Evolutionary conservation across 116 monocot genomes (phyloP).

Genomic region (Thalassia testudinum): DNA sequence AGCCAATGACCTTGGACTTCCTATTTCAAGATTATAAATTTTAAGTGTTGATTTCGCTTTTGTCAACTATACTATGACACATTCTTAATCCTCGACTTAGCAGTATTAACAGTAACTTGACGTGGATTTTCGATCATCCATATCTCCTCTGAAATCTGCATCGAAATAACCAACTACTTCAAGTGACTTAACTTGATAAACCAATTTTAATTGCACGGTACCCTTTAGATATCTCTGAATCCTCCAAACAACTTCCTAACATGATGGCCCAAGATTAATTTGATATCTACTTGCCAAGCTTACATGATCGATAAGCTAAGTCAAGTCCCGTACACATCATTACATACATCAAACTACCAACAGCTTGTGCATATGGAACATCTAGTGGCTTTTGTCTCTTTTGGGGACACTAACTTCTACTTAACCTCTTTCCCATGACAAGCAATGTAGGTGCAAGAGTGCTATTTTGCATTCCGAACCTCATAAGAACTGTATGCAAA

Average conservation of each 20-base stretch:
- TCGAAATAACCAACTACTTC: neutral
- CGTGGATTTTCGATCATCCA: too few relatives aligned
- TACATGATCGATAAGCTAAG: neutral
- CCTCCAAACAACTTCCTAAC: neutral
- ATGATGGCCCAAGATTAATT: neutral
- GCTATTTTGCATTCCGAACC: constrained; percentile 1
- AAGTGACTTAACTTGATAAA: neutral
- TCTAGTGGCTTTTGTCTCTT: neutral
- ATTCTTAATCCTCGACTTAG: too few relatives aligned
- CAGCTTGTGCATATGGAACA: neutral
- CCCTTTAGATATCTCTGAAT: neutral
- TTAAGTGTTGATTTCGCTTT: too few relatives aligned
- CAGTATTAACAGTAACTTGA: too few relatives aligned
- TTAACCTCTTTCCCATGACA: neutral
- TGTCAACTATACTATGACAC: too few relatives aligned
- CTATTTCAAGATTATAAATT: too few relatives aligned
- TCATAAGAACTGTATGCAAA: neutral
- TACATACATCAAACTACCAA: neutral
- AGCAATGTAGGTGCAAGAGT: neutral
- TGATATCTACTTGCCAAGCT: constrained; percentile 1
- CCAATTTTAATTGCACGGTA: too few relatives aligned
- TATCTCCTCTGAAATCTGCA: neutral
- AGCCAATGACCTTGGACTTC: too few relatives aligned
- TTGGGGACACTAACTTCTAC: neutral
- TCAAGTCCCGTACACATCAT: neutral